A percentile compares a stretch with the other conserved stretches of the same genome.
phyloP scores from a whole-genome alignment of 768 basidiomycete species.

The Amanita rimosa region DNA sequence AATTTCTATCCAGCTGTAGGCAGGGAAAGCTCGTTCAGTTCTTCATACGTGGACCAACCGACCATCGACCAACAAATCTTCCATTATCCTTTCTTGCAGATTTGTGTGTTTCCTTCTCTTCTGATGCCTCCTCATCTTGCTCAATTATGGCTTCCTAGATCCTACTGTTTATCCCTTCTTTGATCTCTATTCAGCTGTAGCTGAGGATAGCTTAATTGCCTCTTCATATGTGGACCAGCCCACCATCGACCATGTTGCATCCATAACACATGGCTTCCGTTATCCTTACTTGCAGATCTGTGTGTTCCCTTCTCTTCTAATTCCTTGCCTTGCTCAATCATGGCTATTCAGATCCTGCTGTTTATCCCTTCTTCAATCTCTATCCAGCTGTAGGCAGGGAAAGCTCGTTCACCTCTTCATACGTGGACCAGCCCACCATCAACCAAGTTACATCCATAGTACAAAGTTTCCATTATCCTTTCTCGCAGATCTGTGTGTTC shows the following conservation, averaged over 20 bases:
- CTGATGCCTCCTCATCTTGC: not conserved
- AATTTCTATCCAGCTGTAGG: conserved; percentile 13
- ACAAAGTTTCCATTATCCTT: conserved; percentile 16
- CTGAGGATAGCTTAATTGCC: not conserved
- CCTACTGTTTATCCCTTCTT: conserved; percentile 29
- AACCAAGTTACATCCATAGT: conserved; percentile 10
- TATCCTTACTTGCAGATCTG: conserved; percentile 5
- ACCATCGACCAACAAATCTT: not conserved
- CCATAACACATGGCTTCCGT: conserved; percentile 8
- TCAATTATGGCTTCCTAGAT: conserved; percentile 7
- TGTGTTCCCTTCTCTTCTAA: too few species aligned
- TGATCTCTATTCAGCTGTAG: conserved; percentile 24
- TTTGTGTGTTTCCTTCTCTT: conserved; percentile 15
- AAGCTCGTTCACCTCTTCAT: conserved; percentile 3
- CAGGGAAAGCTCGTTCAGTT: too few species aligned
- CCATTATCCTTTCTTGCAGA: conserved; percentile 20
- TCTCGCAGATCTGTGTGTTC: conserved; percentile 17
- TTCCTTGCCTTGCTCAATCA: too few species aligned
- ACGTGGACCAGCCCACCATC: not conserved
- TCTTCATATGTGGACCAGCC: not conserved
- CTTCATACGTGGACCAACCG: not conserved
- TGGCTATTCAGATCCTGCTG: not conserved
- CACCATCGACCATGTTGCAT: not conserved
- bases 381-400: not conserved
- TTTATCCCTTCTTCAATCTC: not conserved